Percentiles rank a stretch among this genome's conserved stretches.
phyloP scores from a whole-genome alignment of 2,329 filamentous ascomycete species.

The Graphilbum fragrans region DNA sequence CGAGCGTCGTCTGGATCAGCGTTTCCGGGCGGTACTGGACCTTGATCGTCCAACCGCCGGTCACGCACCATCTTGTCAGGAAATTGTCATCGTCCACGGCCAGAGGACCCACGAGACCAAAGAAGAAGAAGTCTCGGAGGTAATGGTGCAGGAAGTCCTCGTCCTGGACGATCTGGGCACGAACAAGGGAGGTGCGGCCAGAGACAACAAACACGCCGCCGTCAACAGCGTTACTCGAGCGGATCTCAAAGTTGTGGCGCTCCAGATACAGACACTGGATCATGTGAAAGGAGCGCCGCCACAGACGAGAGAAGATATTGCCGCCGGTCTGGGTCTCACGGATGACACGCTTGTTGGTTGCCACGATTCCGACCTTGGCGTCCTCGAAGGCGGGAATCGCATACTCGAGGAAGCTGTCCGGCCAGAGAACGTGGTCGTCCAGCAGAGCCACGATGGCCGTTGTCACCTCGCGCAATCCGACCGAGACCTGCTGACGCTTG shows the following conservation, averaged over 20 bases:
- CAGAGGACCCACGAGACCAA: constrained; percentile 28
- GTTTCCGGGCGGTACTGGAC: constrained; percentile 39
- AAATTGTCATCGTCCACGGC: constrained; percentile 51
- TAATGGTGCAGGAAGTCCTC: constrained; percentile 29
- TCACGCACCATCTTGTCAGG: constrained; percentile 39
- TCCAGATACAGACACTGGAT: constrained; percentile 47
- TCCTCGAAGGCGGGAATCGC: constrained; percentile 31
- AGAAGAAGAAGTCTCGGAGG: constrained; percentile 36
- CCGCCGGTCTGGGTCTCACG: constrained; percentile 17
- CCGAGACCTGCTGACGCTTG: constrained; percentile 35
- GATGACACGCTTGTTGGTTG: constrained; percentile 41
- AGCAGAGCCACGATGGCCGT: constrained; percentile 31
- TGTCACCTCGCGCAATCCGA: constrained; percentile 21
- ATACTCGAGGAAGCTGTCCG: constrained; percentile 23
- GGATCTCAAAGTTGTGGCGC: constrained; percentile 50
- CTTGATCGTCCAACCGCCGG: constrained; percentile 36
- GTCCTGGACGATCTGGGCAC: constrained; percentile 35
- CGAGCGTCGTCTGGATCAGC: constrained; percentile 39
- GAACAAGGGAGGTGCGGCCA: constrained; percentile 37
- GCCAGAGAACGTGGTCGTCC: constrained; percentile 44
- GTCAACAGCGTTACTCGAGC: constrained; percentile 41
- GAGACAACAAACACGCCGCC: constrained; percentile 47
- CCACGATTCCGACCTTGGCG: constrained; percentile 36
- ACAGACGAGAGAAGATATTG: constrained; percentile 4
- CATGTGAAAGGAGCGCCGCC: constrained; percentile 34